phyloP scores from a whole-genome alignment of 306 rosid genomes.

The Citrullus amarus region DNA sequence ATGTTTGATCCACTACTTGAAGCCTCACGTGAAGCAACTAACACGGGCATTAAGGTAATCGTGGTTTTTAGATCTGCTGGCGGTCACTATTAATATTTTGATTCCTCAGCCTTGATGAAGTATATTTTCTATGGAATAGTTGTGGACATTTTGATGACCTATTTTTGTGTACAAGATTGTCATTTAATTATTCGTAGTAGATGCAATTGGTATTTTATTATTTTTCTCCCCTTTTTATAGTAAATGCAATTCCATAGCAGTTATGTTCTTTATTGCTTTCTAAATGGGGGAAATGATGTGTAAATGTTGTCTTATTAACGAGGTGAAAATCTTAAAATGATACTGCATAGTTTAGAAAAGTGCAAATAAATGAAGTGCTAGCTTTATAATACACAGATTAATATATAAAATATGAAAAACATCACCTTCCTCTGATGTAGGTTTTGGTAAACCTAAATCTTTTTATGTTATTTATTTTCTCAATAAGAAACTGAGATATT shows the following conservation, averaged over 20 bases:
- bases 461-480: no score
- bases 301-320: neutral
- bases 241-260: neutral
- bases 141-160: neutral
- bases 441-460: neutral
- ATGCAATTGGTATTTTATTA: neutral
- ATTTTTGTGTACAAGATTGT: neutral
- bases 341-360: neutral
- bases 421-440: neutral
- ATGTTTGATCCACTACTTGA: conserved; percentile 83
- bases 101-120: neutral
- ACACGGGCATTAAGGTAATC: conserved; percentile 85
- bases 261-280: neutral
- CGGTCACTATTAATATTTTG: neutral
- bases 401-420: neutral
- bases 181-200: neutral
- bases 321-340: neutral
- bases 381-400: neutral
- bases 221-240: neutral
- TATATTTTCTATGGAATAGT: neutral
- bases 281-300: neutral
- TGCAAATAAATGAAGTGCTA: neutral
- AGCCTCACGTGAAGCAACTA: conserved; percentile 96
- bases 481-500: no score
- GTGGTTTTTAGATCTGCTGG: neutral